phyloP scores from a whole-genome alignment of 1,284 basidiomycete genomes.

The Leccinum pachyderme region DNA sequence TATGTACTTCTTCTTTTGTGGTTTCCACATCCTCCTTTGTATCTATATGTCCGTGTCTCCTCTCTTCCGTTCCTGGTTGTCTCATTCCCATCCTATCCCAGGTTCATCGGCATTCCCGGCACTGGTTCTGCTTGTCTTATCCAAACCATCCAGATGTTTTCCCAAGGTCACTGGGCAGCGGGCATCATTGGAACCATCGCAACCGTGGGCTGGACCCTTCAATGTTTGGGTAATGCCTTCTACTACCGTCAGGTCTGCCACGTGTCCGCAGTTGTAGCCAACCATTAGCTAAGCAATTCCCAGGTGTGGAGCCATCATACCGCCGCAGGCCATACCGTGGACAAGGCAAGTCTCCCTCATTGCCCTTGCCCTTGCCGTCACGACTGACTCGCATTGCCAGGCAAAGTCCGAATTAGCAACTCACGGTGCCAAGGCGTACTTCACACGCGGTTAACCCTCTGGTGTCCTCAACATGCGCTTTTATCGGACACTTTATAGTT shows the following conservation, averaged over 20 bases:
- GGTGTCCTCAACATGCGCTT: background rate
- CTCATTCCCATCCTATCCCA: slow-evolving; percentile 37
- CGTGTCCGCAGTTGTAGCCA: slow-evolving; percentile 10
- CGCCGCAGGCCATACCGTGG: slow-evolving; percentile 79
- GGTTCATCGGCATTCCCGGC: slow-evolving; percentile 86
- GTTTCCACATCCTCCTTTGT: slow-evolving; percentile 90
- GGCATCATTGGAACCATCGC: slow-evolving; percentile 79
- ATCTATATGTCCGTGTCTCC: slow-evolving; percentile 70
- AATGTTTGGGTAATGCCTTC: slow-evolving; percentile 80
- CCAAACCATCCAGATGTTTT: slow-evolving; percentile 82
- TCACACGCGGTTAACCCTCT: slow-evolving; percentile 63
- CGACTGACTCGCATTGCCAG: slow-evolving; percentile 36
- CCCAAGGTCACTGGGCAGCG: slow-evolving; percentile 61
- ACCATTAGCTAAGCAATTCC: slow-evolving; percentile 13
- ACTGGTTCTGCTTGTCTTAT: slow-evolving; percentile 96
- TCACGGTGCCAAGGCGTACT: slow-evolving; percentile 87
- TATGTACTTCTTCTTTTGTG: slow-evolving; percentile 92
- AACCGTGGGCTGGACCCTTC: slow-evolving; percentile 84
- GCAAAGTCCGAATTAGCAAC: slow-evolving; percentile 83
- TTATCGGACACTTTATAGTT: slow-evolving; percentile 4
- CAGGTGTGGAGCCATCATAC: slow-evolving; percentile 86
- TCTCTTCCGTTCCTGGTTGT: slow-evolving; percentile 9
- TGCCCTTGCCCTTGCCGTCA: background rate
- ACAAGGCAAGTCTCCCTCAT: slow-evolving; percentile 53
- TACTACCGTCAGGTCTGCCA: slow-evolving; percentile 73